Evolutionary conservation across 83 land plant genomes (phyloP).

Genomic region (Diphasiastrum complanatum): DNA sequence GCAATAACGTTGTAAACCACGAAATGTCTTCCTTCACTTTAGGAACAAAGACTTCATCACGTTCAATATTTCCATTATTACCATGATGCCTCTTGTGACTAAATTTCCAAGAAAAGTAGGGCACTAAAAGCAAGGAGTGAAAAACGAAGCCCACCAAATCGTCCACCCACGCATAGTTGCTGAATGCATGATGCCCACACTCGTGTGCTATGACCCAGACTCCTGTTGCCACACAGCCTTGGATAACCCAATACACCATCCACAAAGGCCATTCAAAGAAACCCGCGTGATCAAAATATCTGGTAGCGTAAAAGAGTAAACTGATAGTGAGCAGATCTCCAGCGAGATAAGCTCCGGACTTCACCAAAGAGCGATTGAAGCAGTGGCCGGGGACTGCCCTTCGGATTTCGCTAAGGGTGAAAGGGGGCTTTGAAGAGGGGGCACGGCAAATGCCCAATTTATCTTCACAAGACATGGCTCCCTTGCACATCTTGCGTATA

Average conservation of each 20-base stretch:
- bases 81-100: conserved; percentile 48
- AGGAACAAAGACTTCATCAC: conserved; percentile 55
- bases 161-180: conserved; percentile 40
- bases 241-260: conserved; percentile 40
- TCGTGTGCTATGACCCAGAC: conserved; percentile 68
- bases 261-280: conserved; percentile 30
- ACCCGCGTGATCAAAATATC: conserved; percentile 27
- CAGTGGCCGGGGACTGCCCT: conserved; percentile 19
- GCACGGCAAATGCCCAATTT: too few relatives aligned
- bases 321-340: conserved; percentile 5
- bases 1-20: conserved; percentile 25
- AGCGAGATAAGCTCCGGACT: neutral
- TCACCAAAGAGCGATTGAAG: conserved; percentile 5
- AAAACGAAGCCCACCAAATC: conserved; percentile 45
- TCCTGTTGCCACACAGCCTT: conserved; percentile 53
- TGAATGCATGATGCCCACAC: conserved; percentile 64
- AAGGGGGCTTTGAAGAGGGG: conserved; percentile 26
- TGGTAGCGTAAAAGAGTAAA: conserved; percentile 29
- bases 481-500: too few relatives aligned
- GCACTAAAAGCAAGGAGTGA: conserved; percentile 40
- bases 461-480: too few relatives aligned
- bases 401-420: conserved; percentile 6
- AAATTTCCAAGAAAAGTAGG: conserved; percentile 34
- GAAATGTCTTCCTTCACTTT: conserved; percentile 25
- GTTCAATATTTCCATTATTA: conserved; percentile 46